Conservation (phyloP, 2,329 filamentous ascomycete genomes). For the Pseudogymnoascus sp. region DNA sequence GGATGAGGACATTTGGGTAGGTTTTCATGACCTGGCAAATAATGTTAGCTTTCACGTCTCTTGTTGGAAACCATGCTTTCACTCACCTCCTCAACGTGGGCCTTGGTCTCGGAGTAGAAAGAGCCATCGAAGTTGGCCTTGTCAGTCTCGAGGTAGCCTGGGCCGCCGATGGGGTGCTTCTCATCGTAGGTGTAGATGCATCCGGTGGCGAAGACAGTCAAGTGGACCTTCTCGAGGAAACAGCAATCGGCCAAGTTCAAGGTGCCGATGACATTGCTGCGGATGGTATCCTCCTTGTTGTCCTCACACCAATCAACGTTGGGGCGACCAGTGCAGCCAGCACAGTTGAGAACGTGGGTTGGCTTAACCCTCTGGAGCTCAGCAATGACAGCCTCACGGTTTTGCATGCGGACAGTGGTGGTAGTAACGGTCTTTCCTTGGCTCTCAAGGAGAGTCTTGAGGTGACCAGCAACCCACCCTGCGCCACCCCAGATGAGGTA, state of each 20-base stretch:
- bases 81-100: conserved; percentile 54
- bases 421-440: conserved; percentile 53
- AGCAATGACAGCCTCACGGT: conserved; percentile 47
- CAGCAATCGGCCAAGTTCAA: conserved; percentile 56
- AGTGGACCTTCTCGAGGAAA: conserved; percentile 49
- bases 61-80: not conserved
- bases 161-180: conserved; percentile 49
- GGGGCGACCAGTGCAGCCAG: conserved; percentile 57
- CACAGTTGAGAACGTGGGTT: conserved; percentile 59
- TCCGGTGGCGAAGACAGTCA: conserved; percentile 59
- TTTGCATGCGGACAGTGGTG: conserved; percentile 58
- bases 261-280: conserved; percentile 59
- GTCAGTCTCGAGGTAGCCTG: conserved; percentile 54
- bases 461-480: conserved; percentile 56
- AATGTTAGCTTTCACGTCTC: not conserved
- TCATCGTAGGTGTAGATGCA: conserved; percentile 61
- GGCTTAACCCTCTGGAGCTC: conserved; percentile 53
- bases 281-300: conserved; percentile 58
- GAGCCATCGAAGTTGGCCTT: conserved; percentile 57
- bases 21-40: conserved; percentile 47
- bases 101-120: conserved; percentile 62
- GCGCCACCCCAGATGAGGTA: conserved; percentile 59
- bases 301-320: conserved; percentile 68
- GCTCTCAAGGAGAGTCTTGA: conserved; percentile 48
- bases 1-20: conserved; percentile 54